These are phyloP conservation scores for Butyriboletus appendiculatus DNA, from an alignment of 1,284 basidiomycete genomes.

Conservation along the genomic window DNA sequence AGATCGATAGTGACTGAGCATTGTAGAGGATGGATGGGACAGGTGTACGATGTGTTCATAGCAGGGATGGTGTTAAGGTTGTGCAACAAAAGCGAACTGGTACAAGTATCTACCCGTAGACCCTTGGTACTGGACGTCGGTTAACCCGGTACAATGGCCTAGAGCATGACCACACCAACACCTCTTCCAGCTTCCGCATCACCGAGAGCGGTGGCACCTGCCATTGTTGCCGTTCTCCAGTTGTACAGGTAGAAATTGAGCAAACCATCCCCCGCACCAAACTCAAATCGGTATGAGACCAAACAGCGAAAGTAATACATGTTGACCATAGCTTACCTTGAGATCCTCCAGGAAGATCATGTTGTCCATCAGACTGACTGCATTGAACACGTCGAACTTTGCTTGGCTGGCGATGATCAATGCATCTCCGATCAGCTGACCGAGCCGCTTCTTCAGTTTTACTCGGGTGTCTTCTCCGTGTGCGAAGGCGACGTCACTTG, in stretches of 20 bases:
- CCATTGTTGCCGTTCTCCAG: slow-evolving; percentile 81
- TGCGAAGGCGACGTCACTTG: slow-evolving; percentile 64
- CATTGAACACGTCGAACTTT: slow-evolving; percentile 96
- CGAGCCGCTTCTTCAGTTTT: slow-evolving; percentile 69
- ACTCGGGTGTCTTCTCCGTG: slow-evolving; percentile 59
- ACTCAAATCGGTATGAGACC: slow-evolving; percentile 48
- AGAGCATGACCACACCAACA: slow-evolving; percentile 82
- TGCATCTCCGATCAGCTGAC: slow-evolving; percentile 75
- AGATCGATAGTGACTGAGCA: slow-evolving; percentile 69
- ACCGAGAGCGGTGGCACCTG: slow-evolving; percentile 59
- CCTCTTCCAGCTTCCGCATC: slow-evolving; percentile 64
- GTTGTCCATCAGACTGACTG: slow-evolving; percentile 95
- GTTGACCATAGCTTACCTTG: slow-evolving; percentile 55
- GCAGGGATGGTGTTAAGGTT: slow-evolving; percentile 1
- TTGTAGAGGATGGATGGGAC: neutral
- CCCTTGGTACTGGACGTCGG: neutral
- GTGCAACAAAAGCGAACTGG: neutral
- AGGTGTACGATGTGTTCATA: slow-evolving; percentile 11
- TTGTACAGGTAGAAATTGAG: slow-evolving; percentile 94
- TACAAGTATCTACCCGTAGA: neutral
- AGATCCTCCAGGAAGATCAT: slow-evolving; percentile 79
- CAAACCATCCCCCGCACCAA: slow-evolving; percentile 88
- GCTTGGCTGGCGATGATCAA: slow-evolving; percentile 80
- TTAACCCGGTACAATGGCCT: neutral
- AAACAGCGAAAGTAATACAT: slow-evolving; percentile 1